phyloP scores from a whole-genome alignment of 768 basidiomycete species.

The Russula foetens region DNA sequence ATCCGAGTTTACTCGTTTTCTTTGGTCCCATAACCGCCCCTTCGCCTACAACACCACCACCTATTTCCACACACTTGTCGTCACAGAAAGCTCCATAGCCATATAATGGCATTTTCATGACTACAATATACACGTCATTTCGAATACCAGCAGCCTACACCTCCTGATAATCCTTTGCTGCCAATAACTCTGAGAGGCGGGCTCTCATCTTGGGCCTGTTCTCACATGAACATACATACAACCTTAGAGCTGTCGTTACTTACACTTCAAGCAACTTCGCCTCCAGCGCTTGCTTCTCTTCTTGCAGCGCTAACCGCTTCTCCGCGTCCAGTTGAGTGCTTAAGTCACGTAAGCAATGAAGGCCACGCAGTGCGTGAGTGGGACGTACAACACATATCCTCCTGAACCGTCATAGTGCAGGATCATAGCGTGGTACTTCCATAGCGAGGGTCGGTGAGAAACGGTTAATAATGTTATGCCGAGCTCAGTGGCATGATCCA shows the following conservation, averaged over 20 bases:
- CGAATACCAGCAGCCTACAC: background rate
- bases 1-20: background rate
- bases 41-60: background rate
- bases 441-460: constrained; percentile 89
- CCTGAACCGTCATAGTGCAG: constrained; percentile 92
- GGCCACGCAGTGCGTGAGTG: background rate
- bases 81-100: background rate
- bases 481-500: constrained; percentile 80
- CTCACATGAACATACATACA: constrained; percentile 3
- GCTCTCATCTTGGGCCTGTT: constrained; percentile 73
- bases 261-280: constrained; percentile 81
- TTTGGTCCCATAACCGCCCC: background rate
- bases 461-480: constrained; percentile 93
- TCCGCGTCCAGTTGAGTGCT: constrained; percentile 89
- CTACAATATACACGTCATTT: background rate
- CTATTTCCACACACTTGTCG: background rate
- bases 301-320: constrained; percentile 81
- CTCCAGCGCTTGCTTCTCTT: constrained; percentile 89
- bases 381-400: constrained; percentile 84
- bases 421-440: constrained; percentile 87
- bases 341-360: constrained; percentile 1
- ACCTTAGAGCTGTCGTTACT: constrained; percentile 28
- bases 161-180: constrained; percentile 22
- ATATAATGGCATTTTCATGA: background rate
- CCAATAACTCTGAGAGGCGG: constrained; percentile 58